A percentile compares a stretch with the other conserved stretches of the same genome.
These are phyloP conservation scores for Nicotiana undulata DNA, from an alignment of 257 asterid species.

Conservation along the genomic window DNA sequence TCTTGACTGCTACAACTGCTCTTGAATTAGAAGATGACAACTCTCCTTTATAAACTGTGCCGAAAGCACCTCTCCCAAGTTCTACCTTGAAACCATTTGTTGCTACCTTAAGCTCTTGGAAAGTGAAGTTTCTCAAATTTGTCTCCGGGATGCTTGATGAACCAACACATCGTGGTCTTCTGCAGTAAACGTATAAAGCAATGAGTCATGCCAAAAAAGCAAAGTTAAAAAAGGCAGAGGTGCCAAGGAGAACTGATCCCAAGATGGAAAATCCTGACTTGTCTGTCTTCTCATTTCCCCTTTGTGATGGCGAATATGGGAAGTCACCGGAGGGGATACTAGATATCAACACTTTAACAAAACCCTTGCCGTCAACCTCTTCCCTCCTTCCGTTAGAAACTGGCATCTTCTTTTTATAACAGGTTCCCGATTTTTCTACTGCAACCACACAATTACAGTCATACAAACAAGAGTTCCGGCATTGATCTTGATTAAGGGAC, in stretches of 20 bases:
- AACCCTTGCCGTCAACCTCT: conserved; percentile 3
- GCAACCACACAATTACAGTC: conserved; percentile 53
- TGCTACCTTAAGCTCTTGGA: conserved; percentile 20
- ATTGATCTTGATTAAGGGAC: conserved; percentile 11
- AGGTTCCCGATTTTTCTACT: conserved; percentile 34
- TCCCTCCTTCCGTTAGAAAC: conserved; percentile 21
- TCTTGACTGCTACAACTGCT: conserved; percentile 34
- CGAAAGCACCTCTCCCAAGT: conserved; percentile 44
- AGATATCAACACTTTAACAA: neutral
- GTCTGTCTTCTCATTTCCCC: conserved; percentile 1
- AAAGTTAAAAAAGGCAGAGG: conserved; percentile 15
- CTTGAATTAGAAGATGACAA: conserved; percentile 2
- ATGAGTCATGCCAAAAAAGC: conserved; percentile 14
- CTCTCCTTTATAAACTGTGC: conserved; percentile 42
- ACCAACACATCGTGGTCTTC: neutral
- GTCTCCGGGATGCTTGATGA: conserved; percentile 9
- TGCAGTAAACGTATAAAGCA: conserved; percentile 8
- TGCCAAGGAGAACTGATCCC: conserved; percentile 10
- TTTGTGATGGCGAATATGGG: neutral
- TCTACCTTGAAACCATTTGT: conserved; percentile 36
- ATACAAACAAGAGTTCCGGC: conserved; percentile 27
- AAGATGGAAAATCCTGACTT: neutral
- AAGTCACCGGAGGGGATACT: neutral
- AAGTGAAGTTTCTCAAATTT: conserved; percentile 12
- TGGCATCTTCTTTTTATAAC: conserved; percentile 11